phyloP scores from a whole-genome alignment of 2,329 filamentous ascomycete species.

The Calonectria ilicicola region DNA sequence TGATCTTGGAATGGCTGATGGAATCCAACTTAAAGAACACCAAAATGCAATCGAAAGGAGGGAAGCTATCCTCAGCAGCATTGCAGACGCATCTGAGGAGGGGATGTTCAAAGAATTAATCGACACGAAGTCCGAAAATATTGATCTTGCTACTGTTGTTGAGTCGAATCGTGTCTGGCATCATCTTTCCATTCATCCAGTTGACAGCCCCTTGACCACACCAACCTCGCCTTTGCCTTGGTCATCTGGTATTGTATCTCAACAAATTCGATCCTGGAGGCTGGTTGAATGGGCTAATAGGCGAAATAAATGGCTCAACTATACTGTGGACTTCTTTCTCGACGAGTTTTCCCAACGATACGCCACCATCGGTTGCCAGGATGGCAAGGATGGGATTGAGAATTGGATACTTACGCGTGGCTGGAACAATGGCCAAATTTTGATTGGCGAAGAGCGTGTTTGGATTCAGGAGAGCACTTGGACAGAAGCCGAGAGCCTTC shows the following conservation, averaged over 20 bases:
- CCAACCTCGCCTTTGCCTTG: conserved; percentile 81
- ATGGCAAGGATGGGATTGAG: conserved; percentile 92
- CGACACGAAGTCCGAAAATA: conserved; percentile 80
- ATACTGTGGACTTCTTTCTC: conserved; percentile 94
- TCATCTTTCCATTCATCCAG: conserved; percentile 90
- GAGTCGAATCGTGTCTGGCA: conserved; percentile 94
- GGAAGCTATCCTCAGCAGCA: conserved; percentile 85
- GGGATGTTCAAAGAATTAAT: conserved; percentile 84
- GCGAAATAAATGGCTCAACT: conserved; percentile 90
- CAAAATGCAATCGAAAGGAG: conserved; percentile 83
- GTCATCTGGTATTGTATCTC: conserved; percentile 92
- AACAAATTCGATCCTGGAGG: conserved; percentile 92
- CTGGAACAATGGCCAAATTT: conserved; percentile 97
- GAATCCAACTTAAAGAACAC: conserved; percentile 75
- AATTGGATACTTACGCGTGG: conserved; percentile 94
- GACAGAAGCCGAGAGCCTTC: conserved; percentile 98
- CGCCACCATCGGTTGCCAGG: conserved; percentile 83
- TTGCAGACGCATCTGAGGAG: conserved; percentile 83
- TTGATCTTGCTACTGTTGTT: conserved; percentile 81
- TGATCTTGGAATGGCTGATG: conserved; percentile 80
- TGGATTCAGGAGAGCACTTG: conserved; percentile 96
- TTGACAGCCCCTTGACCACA: conserved; percentile 68
- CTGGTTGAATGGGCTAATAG: conserved; percentile 97
- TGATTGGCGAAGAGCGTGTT: conserved; percentile 89
- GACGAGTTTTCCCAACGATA: conserved; percentile 93